These are phyloP conservation scores for Citrus glauca DNA, from an alignment of 345 rosid species.

Conservation along the genomic window DNA sequence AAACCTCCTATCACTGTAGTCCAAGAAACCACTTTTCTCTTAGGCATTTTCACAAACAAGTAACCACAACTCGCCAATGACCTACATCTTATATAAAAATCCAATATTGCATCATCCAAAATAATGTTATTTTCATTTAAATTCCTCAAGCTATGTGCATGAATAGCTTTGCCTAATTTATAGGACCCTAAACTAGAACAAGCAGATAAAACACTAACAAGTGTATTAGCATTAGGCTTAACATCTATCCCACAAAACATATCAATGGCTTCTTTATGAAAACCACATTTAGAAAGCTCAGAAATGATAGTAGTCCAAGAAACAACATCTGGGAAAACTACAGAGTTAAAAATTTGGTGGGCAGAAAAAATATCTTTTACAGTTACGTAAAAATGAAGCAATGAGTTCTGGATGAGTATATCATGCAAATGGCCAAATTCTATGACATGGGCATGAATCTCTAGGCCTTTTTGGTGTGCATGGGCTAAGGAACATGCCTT, in stretches of 20 bases:
- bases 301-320: slow-evolving; percentile 27
- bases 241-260: slow-evolving; percentile 15
- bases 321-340: slow-evolving; percentile 22
- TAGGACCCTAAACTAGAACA: slow-evolving; percentile 2
- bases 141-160: slow-evolving; percentile 23
- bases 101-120: slow-evolving; percentile 22
- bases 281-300: slow-evolving; percentile 20
- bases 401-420: slow-evolving; percentile 21
- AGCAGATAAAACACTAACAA: slow-evolving; percentile 20
- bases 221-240: slow-evolving; percentile 18
- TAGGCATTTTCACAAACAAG: slow-evolving; percentile 28
- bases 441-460: slow-evolving; percentile 17
- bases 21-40: slow-evolving; percentile 31
- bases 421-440: slow-evolving; percentile 20
- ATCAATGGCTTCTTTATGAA: slow-evolving; percentile 18
- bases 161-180: slow-evolving; percentile 11
- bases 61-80: neutral
- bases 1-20: slow-evolving; percentile 25
- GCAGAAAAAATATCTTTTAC: slow-evolving; percentile 13
- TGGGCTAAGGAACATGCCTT: slow-evolving; percentile 13
- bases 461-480: slow-evolving; percentile 17
- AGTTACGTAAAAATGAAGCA: slow-evolving; percentile 25
- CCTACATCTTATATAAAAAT: slow-evolving; percentile 22
- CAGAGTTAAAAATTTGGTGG: slow-evolving; percentile 2
- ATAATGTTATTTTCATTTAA: slow-evolving; percentile 5